Evolutionary conservation across 1,284 basidiomycete genomes (phyloP).

Genomic region (Microbotryum silenes-acaulis): DNA sequence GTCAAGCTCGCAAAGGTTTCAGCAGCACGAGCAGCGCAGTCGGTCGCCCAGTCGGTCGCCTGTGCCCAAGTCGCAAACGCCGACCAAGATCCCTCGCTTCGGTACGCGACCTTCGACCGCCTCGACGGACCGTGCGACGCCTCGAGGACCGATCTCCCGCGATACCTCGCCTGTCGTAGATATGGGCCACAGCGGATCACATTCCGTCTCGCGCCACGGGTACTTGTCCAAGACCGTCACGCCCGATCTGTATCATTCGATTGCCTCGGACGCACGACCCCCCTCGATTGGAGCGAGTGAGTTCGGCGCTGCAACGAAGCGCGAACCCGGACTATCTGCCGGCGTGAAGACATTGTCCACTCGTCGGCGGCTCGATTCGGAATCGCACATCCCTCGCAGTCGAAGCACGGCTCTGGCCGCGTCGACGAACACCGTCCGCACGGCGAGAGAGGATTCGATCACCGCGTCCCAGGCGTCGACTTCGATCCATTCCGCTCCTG

Average conservation of each 20-base stretch:
- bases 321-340: constrained; percentile 7
- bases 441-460: neutral
- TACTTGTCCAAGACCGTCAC: constrained; percentile 46
- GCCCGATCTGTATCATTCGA: constrained; percentile 47
- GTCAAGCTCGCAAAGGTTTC: neutral
- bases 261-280: constrained; percentile 36
- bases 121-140: neutral
- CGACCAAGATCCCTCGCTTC: constrained; percentile 81
- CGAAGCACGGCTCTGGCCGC: constrained; percentile 23
- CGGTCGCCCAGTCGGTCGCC: constrained; percentile 13
- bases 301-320: constrained; percentile 10
- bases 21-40: neutral
- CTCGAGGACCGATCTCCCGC: neutral
- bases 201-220: no score
- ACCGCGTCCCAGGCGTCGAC: neutral
- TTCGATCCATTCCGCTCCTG: no score
- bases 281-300: neutral
- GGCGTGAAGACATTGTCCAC: constrained; percentile 19
- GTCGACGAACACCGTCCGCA: neutral
- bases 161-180: constrained; percentile 58
- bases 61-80: constrained; percentile 43
- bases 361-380: constrained; percentile 17
- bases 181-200: no score
- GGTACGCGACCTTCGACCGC: no score
- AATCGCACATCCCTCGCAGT: constrained; percentile 27